Evolutionary conservation across 1,284 basidiomycete species (phyloP).

Genomic region (Calocybe gambosa): DNA sequence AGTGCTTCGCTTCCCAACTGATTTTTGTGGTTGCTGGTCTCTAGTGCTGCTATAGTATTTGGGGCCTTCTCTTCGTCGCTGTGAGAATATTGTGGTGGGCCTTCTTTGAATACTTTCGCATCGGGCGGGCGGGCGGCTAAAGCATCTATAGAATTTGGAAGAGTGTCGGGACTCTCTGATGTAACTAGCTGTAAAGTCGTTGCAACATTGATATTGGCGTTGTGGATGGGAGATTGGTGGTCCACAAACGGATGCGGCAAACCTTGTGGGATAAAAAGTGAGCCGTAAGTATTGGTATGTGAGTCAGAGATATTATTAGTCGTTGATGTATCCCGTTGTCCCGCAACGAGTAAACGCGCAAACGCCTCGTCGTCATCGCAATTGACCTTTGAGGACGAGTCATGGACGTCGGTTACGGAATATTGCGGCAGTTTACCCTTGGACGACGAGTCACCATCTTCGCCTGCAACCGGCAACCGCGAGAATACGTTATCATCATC

Average conservation of each 20-base stretch:
- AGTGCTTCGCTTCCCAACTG: conserved; percentile 9
- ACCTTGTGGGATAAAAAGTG: neutral
- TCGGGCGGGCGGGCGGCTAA: neutral
- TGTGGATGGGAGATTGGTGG: neutral
- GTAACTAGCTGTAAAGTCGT: conserved; percentile 15
- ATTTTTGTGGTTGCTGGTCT: conserved; percentile 11
- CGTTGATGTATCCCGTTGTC: neutral
- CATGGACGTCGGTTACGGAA: neutral
- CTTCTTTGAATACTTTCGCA: neutral
- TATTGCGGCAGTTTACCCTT: neutral
- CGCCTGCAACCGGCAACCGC: neutral
- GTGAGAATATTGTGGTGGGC: neutral
- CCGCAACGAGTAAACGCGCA: neutral
- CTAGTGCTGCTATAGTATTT: neutral
- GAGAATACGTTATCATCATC: conserved; percentile 24
- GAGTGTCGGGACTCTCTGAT: neutral
- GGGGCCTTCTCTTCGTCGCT: neutral
- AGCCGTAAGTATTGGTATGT: too few species aligned
- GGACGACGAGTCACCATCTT: neutral
- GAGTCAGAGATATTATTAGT: neutral
- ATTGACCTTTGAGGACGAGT: neutral
- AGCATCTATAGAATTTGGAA: neutral
- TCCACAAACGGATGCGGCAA: neutral
- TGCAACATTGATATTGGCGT: conserved; percentile 17
- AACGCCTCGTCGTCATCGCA: neutral